These are phyloP conservation scores for Hyaloscypha finlandica DNA, from an alignment of 495 filamentous ascomycete species.

Conservation along the genomic window DNA sequence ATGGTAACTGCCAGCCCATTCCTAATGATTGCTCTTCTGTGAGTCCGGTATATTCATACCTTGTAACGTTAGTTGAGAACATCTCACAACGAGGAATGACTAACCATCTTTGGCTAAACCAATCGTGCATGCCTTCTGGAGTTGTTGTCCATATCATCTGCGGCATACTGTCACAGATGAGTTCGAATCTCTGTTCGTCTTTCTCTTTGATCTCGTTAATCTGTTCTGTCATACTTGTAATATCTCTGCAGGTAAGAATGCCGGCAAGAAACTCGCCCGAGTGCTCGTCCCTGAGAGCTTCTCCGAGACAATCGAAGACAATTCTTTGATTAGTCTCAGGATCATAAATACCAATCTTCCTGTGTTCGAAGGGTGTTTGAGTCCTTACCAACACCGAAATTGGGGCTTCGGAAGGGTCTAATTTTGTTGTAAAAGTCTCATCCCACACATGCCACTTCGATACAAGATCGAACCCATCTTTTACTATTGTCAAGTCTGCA, in stretches of 20 bases:
- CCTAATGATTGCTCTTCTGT: conserved; percentile 51
- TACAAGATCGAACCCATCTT: conserved; percentile 54
- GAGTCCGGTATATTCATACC: conserved; percentile 68
- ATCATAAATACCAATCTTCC: conserved; percentile 61
- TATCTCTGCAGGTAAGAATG: conserved; percentile 63
- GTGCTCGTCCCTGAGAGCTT: conserved; percentile 56
- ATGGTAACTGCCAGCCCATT: conserved; percentile 41
- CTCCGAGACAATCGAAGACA: conserved; percentile 60
- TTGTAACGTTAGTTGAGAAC: conserved; percentile 5
- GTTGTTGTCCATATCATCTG: conserved; percentile 69
- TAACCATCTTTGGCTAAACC: conserved; percentile 64
- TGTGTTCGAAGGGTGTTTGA: conserved; percentile 52
- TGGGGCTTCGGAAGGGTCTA: conserved; percentile 59
- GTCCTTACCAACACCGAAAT: conserved; percentile 58
- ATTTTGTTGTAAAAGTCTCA: conserved; percentile 60
- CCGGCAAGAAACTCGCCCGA: conserved; percentile 70
- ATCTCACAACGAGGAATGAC: not conserved
- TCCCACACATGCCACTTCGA: conserved; percentile 56
- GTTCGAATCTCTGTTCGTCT: conserved; percentile 65
- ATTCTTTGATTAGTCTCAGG: conserved; percentile 44
- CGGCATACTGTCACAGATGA: conserved; percentile 71
- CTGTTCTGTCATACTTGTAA: conserved; percentile 58
- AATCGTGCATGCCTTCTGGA: conserved; percentile 61
- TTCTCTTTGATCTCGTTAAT: conserved; percentile 61
- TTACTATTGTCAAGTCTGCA: conserved; percentile 41